Percentiles rank a stretch among this genome's conserved stretches.
Conservation (phyloP, 495 filamentous ascomycete genomes). For the Apiosordaria backusii region DNA sequence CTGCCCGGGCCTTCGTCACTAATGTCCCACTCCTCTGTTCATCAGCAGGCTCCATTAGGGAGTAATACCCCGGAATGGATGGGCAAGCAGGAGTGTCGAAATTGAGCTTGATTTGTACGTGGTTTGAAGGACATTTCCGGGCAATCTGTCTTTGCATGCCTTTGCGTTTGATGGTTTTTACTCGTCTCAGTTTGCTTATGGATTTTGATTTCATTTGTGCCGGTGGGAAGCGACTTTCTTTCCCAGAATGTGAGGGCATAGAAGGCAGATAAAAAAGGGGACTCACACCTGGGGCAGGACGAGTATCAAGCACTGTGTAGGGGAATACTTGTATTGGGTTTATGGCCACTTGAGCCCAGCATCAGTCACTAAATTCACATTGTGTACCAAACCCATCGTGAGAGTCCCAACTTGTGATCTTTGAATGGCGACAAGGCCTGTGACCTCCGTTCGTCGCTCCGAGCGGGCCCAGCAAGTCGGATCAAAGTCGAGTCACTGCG, state of each 20-base stretch:
- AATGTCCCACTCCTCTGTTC: constrained; percentile 8
- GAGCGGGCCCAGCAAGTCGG: neutral
- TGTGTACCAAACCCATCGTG: neutral
- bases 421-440: too few species aligned
- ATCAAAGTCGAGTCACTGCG: constrained; percentile 2
- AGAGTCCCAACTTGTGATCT: too few species aligned
- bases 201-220: constrained; percentile 13
- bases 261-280: constrained; percentile 10
- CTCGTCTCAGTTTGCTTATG: constrained; percentile 14
- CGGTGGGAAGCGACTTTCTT: constrained; percentile 1
- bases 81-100: constrained; percentile 10
- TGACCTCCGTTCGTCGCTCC: neutral
- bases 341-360: neutral
- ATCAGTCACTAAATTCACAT: neutral
- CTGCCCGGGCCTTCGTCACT: constrained; percentile 12
- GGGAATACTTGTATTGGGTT: neutral
- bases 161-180: constrained; percentile 25
- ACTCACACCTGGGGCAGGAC: constrained; percentile 15
- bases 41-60: constrained; percentile 12
- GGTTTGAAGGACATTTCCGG: constrained; percentile 21
- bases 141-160: constrained; percentile 24
- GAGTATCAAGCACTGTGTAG: constrained; percentile 9
- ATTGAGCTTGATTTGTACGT: constrained; percentile 25
- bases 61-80: constrained; percentile 12
- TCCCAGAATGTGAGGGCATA: constrained; percentile 2